These are phyloP conservation scores for Shiraia bambusicola DNA, from an alignment of 2,329 filamentous ascomycete species.

Conservation along the genomic window DNA sequence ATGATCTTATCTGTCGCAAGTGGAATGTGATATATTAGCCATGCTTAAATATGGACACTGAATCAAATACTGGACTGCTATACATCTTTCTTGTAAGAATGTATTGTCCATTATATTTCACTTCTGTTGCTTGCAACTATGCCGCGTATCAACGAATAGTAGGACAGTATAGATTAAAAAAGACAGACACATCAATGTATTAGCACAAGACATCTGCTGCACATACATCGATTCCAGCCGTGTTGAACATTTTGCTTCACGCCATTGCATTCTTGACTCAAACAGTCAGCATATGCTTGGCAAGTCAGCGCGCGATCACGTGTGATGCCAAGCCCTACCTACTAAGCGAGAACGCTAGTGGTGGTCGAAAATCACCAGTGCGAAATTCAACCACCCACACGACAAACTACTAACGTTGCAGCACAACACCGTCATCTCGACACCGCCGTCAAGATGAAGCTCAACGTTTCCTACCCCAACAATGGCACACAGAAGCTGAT, in stretches of 20 bases:
- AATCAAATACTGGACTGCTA: neutral
- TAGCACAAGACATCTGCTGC: too few relatives aligned
- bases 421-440: slow-evolving; percentile 35
- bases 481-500: slow-evolving; percentile 99
- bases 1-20: neutral
- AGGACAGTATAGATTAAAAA: too few relatives aligned
- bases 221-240: too few relatives aligned
- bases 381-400: slow-evolving; percentile 17
- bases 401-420: slow-evolving; percentile 43
- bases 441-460: slow-evolving; percentile 64
- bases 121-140: too few relatives aligned
- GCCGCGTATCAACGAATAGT: too few relatives aligned
- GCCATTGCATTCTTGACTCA: neutral
- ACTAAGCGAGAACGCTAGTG: slow-evolving; percentile 11
- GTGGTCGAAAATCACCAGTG: slow-evolving; percentile 10
- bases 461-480: slow-evolving; percentile 87
- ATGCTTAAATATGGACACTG: neutral
- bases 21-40: neutral
- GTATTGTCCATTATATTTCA: too few relatives aligned
- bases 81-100: too few relatives aligned
- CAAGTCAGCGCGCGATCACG: slow-evolving; percentile 10
- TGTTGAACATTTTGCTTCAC: too few relatives aligned
- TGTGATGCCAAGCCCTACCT: slow-evolving; percentile 4
- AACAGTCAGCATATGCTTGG: neutral
- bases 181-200: too few relatives aligned